These are phyloP conservation scores for Crucihimalaya himalaica DNA, from an alignment of 345 rosid genomes.

Conservation along the genomic window DNA sequence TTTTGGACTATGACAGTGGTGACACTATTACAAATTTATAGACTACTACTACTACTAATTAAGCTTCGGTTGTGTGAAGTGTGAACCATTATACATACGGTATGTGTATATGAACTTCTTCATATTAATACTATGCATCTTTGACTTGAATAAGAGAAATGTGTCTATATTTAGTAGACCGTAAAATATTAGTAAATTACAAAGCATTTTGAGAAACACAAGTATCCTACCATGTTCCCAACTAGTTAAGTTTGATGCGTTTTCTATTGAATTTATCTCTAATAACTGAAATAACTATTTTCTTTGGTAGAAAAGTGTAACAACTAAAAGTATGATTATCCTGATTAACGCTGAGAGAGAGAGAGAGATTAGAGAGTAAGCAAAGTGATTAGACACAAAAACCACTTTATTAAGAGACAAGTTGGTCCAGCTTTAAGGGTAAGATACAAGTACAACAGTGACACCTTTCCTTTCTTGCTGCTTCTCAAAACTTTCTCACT, in stretches of 20 bases:
- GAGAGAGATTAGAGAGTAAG: constrained; percentile 32
- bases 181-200: background rate
- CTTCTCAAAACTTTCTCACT: constrained; percentile 11
- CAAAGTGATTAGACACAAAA: constrained; percentile 41
- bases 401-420: constrained; percentile 24
- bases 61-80: background rate
- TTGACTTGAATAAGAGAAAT: too few relatives aligned
- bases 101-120: background rate
- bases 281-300: background rate
- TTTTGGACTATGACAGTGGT: background rate
- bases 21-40: background rate
- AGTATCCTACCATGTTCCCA: constrained; percentile 1
- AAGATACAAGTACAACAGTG: constrained; percentile 21
- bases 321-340: constrained; percentile 13
- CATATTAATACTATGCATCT: background rate
- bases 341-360: constrained; percentile 23
- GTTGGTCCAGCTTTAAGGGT: constrained; percentile 33
- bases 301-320: background rate
- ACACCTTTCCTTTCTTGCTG: constrained; percentile 39
- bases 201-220: background rate
- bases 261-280: background rate
- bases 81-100: background rate
- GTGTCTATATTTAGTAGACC: background rate
- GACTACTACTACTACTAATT: too few relatives aligned
- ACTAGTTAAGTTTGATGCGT: background rate